Conservation (phyloP, 164 flowering plant genomes). For the Aristolochia californica region DNA sequence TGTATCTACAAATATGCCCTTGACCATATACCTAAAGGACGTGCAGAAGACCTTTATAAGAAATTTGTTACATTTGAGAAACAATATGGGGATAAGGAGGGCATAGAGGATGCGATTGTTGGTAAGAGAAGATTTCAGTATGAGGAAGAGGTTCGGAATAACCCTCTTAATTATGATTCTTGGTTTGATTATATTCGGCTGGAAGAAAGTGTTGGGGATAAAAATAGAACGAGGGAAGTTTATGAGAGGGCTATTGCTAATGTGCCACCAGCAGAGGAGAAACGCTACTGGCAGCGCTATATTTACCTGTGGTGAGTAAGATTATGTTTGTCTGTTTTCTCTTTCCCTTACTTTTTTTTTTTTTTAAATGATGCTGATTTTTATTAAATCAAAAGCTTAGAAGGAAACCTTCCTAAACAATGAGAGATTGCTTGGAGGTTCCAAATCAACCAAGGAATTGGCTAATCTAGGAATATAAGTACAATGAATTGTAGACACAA, state of each 20-base stretch:
- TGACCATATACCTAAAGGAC: slow-evolving; percentile 85
- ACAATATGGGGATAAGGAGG: slow-evolving; percentile 82
- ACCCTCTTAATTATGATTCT: slow-evolving; percentile 66
- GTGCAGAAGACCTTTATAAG: slow-evolving; percentile 77
- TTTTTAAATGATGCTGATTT: no score
- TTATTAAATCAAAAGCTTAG: no score
- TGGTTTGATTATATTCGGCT: slow-evolving; percentile 90
- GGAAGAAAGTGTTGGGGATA: slow-evolving; percentile 70
- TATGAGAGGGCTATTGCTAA: slow-evolving; percentile 90
- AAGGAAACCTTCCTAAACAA: no score
- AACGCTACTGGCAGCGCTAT: slow-evolving; percentile 92
- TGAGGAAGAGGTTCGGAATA: slow-evolving; percentile 85
- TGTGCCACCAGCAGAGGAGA: slow-evolving; percentile 92
- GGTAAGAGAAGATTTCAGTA: slow-evolving; percentile 94
- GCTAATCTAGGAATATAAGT: no score
- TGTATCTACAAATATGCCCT: slow-evolving; percentile 82
- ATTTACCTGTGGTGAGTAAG: slow-evolving; percentile 87
- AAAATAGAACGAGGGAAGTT: slow-evolving; percentile 64
- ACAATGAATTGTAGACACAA: no score
- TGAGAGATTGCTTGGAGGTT: no score
- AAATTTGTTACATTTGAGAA: slow-evolving; percentile 94
- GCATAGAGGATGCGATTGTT: slow-evolving; percentile 90
- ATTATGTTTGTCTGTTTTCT: neutral
- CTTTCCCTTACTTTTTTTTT: no score
- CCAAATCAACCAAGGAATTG: no score